Conservation (phyloP, 2,329 filamentous ascomycete species). For the Fusarium sp. region DNA sequence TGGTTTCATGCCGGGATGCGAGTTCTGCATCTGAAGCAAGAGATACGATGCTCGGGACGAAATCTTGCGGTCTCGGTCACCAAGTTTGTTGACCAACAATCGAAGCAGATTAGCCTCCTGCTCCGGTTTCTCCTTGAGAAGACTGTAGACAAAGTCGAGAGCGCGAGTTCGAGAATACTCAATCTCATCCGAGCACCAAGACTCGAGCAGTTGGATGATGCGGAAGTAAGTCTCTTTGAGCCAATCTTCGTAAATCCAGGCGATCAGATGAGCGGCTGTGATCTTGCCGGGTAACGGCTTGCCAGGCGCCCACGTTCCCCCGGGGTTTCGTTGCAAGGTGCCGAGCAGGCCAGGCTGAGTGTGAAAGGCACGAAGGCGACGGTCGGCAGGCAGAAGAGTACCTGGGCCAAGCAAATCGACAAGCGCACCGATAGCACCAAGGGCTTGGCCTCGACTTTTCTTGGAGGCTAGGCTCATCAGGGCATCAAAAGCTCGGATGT, state of each 20-base stretch:
- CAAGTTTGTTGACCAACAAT: conserved; percentile 95
- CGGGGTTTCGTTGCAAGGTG: conserved; percentile 75
- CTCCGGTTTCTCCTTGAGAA: conserved; percentile 96
- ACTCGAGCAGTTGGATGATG: conserved; percentile 90
- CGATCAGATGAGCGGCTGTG: conserved; percentile 83
- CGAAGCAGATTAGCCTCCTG: conserved; percentile 95
- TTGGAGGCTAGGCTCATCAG: conserved; percentile 89
- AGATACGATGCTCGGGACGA: conserved; percentile 94
- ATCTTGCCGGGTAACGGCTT: conserved; percentile 82
- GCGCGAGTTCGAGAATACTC: conserved; percentile 92
- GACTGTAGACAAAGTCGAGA: conserved; percentile 90
- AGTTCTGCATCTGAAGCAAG: conserved; percentile 89
- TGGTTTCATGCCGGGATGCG: conserved; percentile 94
- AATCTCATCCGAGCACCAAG: conserved; percentile 95
- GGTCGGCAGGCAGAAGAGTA: conserved; percentile 84
- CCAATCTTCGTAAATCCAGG: conserved; percentile 96
- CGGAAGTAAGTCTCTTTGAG: conserved; percentile 95
- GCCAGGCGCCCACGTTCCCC: conserved; percentile 75
- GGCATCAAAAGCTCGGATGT: conserved; percentile 88
- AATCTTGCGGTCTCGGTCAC: conserved; percentile 95
- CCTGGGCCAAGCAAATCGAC: conserved; percentile 96
- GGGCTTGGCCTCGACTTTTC: conserved; percentile 91
- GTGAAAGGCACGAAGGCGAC: conserved; percentile 85
- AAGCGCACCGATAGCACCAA: conserved; percentile 91
- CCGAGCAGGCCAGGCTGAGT: conserved; percentile 84